Evolutionary conservation across 2,329 filamentous ascomycete genomes (phyloP).

Genomic region (Chalaropsis thielavioides): DNA sequence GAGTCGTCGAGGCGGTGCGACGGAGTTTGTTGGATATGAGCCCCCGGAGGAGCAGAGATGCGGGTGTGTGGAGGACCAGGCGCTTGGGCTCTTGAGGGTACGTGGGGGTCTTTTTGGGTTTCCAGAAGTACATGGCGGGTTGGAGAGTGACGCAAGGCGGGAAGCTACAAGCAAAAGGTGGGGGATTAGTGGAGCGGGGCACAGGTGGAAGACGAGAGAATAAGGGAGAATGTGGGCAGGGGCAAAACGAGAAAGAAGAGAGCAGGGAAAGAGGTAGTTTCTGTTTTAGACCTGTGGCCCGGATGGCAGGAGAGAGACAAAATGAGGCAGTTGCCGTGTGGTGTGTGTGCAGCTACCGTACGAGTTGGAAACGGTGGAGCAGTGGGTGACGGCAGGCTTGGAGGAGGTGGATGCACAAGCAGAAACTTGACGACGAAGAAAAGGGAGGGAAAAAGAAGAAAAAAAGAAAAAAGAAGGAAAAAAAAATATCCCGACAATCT

Average conservation of each 20-base stretch:
- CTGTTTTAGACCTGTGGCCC: not conserved
- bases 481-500: not conserved
- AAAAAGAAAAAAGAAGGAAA: not conserved
- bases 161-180: not conserved
- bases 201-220: not conserved
- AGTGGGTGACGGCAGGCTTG: not conserved
- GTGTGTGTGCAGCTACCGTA: not conserved
- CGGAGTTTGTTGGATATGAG: not conserved
- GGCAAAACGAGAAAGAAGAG: not conserved
- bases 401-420: not conserved
- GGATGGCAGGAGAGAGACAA: not conserved
- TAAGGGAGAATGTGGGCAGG: not conserved
- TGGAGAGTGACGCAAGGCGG: not conserved
- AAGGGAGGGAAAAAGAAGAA: not conserved
- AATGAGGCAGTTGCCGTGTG: not conserved
- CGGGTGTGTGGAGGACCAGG: not conserved
- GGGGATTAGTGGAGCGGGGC: not conserved
- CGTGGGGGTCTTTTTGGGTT: constrained; percentile 1
- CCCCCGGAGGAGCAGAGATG: not conserved
- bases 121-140: constrained; percentile 2
- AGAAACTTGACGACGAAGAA: not conserved
- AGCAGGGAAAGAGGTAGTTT: not conserved
- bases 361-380: not conserved
- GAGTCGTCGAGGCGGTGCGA: not conserved
- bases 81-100: not conserved